These are phyloP conservation scores for Glutinoglossum americanum DNA, from an alignment of 495 filamentous ascomycete genomes.

Conservation along the genomic window DNA sequence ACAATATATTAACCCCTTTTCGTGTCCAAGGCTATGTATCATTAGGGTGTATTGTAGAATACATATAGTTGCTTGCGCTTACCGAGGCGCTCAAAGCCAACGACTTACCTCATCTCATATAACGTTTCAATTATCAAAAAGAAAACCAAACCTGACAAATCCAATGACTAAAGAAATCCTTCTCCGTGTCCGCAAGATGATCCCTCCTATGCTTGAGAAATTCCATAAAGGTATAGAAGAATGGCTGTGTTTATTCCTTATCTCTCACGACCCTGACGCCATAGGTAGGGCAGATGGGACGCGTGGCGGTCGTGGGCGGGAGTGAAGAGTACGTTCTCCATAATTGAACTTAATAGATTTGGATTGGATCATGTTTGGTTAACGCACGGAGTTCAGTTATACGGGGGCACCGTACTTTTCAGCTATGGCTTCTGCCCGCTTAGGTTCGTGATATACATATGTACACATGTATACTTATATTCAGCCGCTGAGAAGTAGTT, in stretches of 20 bases:
- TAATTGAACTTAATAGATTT: neutral
- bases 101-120: no score
- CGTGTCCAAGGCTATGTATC: no score
- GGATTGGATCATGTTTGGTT: neutral
- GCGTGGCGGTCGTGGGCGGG: slow-evolving; percentile 86
- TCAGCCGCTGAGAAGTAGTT: neutral
- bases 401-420: slow-evolving; percentile 96
- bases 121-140: no score
- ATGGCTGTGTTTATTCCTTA: neutral
- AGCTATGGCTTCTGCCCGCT: slow-evolving; percentile 76
- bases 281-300: slow-evolving; percentile 59
- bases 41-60: no score
- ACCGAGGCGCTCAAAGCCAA: no score
- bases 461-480: slow-evolving; percentile 9
- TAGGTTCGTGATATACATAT: slow-evolving; percentile 25
- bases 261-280: slow-evolving; percentile 3
- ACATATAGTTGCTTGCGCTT: no score
- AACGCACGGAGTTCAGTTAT: slow-evolving; percentile 29
- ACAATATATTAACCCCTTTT: no score
- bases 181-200: slow-evolving; percentile 63
- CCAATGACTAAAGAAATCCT: slow-evolving; percentile 47
- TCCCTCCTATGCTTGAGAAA: slow-evolving; percentile 84
- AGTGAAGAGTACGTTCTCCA: slow-evolving; percentile 45
- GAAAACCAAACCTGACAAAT: neutral
- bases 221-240: slow-evolving; percentile 72